Evolutionary conservation across 2,329 filamentous ascomycete species (phyloP).

Genomic region (Aspergillus ochraceus): DNA sequence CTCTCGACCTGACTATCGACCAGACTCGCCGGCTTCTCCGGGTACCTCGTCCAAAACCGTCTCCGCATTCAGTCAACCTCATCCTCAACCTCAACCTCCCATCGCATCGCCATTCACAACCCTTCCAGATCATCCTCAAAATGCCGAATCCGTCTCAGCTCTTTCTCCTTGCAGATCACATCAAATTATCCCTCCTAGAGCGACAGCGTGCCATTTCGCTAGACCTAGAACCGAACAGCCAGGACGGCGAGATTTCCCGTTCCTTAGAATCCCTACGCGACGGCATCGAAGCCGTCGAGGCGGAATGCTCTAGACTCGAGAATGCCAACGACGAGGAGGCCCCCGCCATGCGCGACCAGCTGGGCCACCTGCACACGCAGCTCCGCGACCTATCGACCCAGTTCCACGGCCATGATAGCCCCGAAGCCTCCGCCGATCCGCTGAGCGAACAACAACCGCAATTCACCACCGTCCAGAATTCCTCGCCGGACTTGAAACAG

Average conservation of each 20-base stretch:
- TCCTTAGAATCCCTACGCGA: constrained; percentile 84
- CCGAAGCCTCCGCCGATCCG: constrained; percentile 16
- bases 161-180: constrained; percentile 90
- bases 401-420: constrained; percentile 66
- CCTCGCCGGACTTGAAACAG: constrained; percentile 43
- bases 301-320: constrained; percentile 63
- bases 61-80: not conserved
- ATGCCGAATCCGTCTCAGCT: constrained; percentile 68
- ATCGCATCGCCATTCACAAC: not conserved
- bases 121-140: constrained; percentile 20
- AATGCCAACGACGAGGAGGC: constrained; percentile 52
- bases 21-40: not conserved
- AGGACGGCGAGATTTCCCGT: constrained; percentile 85
- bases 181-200: constrained; percentile 93
- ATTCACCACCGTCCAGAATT: constrained; percentile 61
- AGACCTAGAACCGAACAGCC: constrained; percentile 73
- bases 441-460: constrained; percentile 50
- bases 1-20: not conserved
- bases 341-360: constrained; percentile 62
- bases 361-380: constrained; percentile 70
- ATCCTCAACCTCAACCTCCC: no score
- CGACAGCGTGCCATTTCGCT: constrained; percentile 81
- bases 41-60: not conserved
- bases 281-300: constrained; percentile 70
- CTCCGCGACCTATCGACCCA: constrained; percentile 75